Percentiles rank a stretch among this genome's conserved stretches.
phyloP scores from a whole-genome alignment of 495 filamentous ascomycete species.

The Tirmania nivea region DNA sequence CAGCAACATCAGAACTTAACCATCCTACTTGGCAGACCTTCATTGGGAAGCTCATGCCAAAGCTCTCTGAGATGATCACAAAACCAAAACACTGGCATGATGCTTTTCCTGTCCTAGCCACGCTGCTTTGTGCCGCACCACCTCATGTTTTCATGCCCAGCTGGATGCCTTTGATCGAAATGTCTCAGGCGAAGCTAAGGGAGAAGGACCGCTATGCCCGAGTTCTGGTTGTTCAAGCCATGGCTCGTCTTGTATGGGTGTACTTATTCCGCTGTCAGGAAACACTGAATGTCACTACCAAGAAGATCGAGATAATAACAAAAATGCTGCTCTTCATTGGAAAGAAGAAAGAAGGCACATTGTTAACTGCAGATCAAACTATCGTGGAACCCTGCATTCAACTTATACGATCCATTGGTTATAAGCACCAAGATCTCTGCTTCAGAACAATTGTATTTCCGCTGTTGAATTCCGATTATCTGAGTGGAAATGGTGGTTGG shows the following conservation, averaged over 20 bases:
- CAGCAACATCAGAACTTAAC: conserved; percentile 49
- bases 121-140: conserved; percentile 69
- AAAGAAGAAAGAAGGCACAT: conserved; percentile 37
- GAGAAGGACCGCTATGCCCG: conserved; percentile 73
- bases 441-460: conserved; percentile 85
- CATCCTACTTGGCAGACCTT: conserved; percentile 71
- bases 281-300: conserved; percentile 38
- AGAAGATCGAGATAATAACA: conserved; percentile 72
- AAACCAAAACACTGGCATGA: conserved; percentile 83
- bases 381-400: conserved; percentile 79
- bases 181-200: conserved; percentile 54
- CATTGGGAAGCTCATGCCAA: conserved; percentile 48
- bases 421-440: conserved; percentile 77
- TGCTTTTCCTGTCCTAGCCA: conserved; percentile 64
- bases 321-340: conserved; percentile 58
- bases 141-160: conserved; percentile 62
- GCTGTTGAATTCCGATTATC: conserved; percentile 74
- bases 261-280: conserved; percentile 78
- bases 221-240: conserved; percentile 63
- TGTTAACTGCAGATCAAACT: conserved; percentile 55
- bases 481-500: conserved; percentile 54
- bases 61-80: conserved; percentile 56
- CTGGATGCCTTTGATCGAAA: conserved; percentile 61
- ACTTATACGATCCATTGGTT: conserved; percentile 85
- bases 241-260: conserved; percentile 86